A percentile compares a stretch with the other conserved stretches of the same genome.
Conservation (phyloP, 2,329 filamentous ascomycete genomes). For the Ustulina deusta region DNA sequence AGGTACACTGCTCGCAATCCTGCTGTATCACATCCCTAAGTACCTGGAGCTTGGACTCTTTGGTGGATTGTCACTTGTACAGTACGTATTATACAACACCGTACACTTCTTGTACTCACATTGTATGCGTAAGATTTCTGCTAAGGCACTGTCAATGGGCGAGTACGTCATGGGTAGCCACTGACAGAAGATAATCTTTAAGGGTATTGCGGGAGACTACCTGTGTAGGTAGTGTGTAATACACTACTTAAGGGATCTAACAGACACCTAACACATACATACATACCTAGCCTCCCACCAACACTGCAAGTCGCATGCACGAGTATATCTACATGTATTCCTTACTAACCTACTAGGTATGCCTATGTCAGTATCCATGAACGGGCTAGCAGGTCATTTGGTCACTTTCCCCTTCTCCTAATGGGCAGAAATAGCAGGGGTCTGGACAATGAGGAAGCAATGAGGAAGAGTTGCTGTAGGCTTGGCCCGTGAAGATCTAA, state of each 20-base stretch:
- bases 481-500: conserved; percentile 22
- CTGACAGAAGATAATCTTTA: no score
- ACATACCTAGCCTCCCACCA: no score
- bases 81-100: conserved; percentile 4
- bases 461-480: conserved; percentile 7
- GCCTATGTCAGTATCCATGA: conserved; percentile 3
- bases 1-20: background rate
- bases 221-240: no score
- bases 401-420: conserved; percentile 26
- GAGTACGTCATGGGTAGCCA: no score
- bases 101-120: no score
- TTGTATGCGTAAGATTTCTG: no score
- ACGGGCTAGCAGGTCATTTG: conserved; percentile 35
- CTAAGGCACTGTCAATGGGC: no score
- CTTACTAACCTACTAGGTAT: background rate
- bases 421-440: conserved; percentile 25
- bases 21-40: background rate
- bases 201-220: no score
- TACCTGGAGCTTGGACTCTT: background rate
- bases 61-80: background rate
- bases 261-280: no score
- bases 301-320: background rate
- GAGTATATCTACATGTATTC: background rate
- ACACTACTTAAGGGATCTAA: no score
- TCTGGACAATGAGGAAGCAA: conserved; percentile 5